Percentiles rank a stretch among this genome's conserved stretches.
Evolutionary conservation across 345 rosid species (phyloP).

Genomic region (Durio zibethinus): DNA sequence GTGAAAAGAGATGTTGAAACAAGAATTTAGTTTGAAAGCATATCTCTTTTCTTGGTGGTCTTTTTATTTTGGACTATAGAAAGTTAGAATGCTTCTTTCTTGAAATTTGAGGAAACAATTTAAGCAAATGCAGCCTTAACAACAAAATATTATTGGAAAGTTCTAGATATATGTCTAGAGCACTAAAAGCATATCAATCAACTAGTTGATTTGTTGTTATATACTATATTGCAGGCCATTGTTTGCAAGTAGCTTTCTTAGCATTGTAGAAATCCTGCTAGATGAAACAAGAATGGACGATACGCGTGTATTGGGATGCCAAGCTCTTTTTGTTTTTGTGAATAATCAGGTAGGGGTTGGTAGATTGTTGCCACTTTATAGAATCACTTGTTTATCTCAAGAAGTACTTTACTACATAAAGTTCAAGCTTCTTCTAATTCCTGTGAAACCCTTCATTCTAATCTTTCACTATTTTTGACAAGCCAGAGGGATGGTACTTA

Average conservation of each 20-base stretch:
- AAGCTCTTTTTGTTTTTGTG: constrained; percentile 64
- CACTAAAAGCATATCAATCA: not conserved
- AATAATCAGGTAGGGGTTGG: constrained; percentile 54
- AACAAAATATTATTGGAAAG: not conserved
- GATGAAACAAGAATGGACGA: constrained; percentile 62
- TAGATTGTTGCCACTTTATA: constrained; percentile 7
- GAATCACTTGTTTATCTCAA: not conserved
- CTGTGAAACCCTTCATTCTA: constrained; percentile 9
- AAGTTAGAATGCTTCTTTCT: not conserved
- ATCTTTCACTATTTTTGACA: constrained; percentile 15
- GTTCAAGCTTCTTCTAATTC: not conserved
- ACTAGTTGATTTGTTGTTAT: constrained; percentile 12
- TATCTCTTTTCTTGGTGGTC: not conserved
- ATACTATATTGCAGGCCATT: constrained; percentile 48
- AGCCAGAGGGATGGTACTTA: constrained; percentile 64
- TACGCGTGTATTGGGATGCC: constrained; percentile 56
- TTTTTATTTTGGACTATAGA: not conserved
- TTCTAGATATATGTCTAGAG: not conserved
- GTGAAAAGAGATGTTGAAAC: not conserved
- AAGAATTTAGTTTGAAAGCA: not conserved
- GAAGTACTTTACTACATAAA: not conserved
- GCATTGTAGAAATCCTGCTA: constrained; percentile 58
- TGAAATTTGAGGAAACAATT: not conserved
- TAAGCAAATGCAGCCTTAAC: not conserved
- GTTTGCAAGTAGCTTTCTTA: constrained; percentile 72